Base-by-base conservation (phyloP, 305 asterid species). In the Fraxinus ornus region DNA sequence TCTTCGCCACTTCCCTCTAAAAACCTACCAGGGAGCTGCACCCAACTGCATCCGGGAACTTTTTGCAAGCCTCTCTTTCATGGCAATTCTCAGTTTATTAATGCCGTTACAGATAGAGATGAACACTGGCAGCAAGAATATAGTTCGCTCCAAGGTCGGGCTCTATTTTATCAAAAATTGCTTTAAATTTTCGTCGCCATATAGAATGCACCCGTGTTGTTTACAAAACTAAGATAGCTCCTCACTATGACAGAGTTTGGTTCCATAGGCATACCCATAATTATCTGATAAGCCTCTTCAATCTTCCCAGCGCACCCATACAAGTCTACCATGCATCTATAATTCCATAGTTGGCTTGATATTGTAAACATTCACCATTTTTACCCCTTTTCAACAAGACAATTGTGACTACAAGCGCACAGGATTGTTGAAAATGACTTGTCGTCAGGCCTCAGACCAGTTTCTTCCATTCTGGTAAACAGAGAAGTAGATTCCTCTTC, bases 291-390 rank as follows among this genome's bases (percentile, higher is more conserved):
- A 85, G 97, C 97, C 84, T 87, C 91, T 84, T 88, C 89, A 7
- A 90, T 84, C 87, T 79, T 84, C 77, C 97, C 92, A 76, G 89
- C 89, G 28, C 93, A 91, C 44, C 97, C 94, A 60, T 89, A 85
- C 84, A 93, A 85, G 78, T 93, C 93, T 55, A 92, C 93, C 93
- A 91, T 86, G 84, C 97, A 93, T 81, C 97, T 91, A 19, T 87
- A 92, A 62, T 92, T 93, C 95, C 94, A 92, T 85, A 24, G 89
- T 87, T 9, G 94, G 97, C 86, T 68, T 80, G 47, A 93, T 90
- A 5, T 78, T 73, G 80, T 91, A 88, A 2, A 85, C 73, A 73
- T 82, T 88, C 76, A 86, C 87, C 94, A 92, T 91, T 86, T 87
- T 89, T 74, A 79, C 3, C 92, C 98, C 81, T 82, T 85, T 1